phyloP scores from a whole-genome alignment of 257 asterid genomes.

The Lantana camara region DNA sequence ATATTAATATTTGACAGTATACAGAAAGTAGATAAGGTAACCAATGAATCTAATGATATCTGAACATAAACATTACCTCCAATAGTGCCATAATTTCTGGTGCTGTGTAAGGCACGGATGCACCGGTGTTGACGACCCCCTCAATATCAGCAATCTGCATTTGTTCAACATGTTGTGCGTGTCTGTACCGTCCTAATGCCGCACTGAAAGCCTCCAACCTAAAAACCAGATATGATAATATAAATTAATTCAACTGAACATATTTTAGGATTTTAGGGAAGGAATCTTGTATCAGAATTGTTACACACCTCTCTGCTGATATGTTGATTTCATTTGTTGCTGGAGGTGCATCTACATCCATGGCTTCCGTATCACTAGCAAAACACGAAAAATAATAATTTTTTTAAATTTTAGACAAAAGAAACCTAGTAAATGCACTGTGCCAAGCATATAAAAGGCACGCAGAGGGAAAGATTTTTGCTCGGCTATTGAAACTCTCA shows the following conservation, averaged over 20 bases:
- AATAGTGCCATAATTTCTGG: conserved; percentile 64
- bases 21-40: neutral
- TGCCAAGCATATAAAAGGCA: no score
- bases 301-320: conserved; percentile 55
- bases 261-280: neutral
- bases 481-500: no score
- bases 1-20: neutral
- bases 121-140: conserved; percentile 70
- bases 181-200: conserved; percentile 71
- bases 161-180: conserved; percentile 69
- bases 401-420: no score
- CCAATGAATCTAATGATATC: neutral
- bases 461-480: no score
- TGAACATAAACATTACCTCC: conserved; percentile 52
- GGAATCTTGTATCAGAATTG: conserved; percentile 18
- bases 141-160: conserved; percentile 72
- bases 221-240: conserved; percentile 9
- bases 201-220: conserved; percentile 75
- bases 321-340: conserved; percentile 41
- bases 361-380: conserved; percentile 57
- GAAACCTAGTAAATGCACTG: no score
- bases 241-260: conserved; percentile 1
- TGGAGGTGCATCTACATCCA: conserved; percentile 79
- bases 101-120: conserved; percentile 55
- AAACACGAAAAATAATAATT: conserved; percentile 18